Percentiles rank a stretch among this genome's conserved stretches.
Evolutionary conservation across 129 eudicot species (phyloP).

Genomic region (Sambucus nigra): DNA sequence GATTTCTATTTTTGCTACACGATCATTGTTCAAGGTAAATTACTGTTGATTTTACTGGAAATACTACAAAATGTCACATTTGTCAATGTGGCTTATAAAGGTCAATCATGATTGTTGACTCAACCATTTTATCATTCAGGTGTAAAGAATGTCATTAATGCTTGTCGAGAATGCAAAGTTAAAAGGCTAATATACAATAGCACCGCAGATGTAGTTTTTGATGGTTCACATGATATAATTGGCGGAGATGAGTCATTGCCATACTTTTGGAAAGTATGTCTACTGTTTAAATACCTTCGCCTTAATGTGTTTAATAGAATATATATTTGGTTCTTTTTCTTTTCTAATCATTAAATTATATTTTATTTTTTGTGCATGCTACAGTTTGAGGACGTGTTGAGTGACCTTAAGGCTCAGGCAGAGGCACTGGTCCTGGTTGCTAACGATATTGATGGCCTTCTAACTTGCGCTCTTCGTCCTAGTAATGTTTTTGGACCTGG

Average conservation of each 20-base stretch:
- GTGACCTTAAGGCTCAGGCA: constrained; percentile 82
- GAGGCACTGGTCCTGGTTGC: constrained; percentile 67
- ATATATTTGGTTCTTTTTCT: background rate
- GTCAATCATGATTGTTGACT: background rate
- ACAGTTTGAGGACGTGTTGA: constrained; percentile 52
- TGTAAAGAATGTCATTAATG: constrained; percentile 66
- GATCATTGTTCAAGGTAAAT: constrained; percentile 71
- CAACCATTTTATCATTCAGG: constrained; percentile 28
- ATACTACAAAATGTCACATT: constrained; percentile 6
- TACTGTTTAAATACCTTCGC: background rate
- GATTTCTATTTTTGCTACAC: constrained; percentile 57
- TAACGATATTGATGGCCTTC: constrained; percentile 64
- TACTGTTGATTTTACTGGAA: constrained; percentile 1
- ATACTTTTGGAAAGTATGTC: constrained; percentile 60
- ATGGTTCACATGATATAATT: constrained; percentile 41
- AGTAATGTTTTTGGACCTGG: constrained; percentile 82
- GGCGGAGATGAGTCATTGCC: constrained; percentile 57
- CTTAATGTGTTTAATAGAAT: background rate
- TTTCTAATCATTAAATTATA: background rate
- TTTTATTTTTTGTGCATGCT: constrained; percentile 13
- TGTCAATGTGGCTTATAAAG: background rate
- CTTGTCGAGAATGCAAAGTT: constrained; percentile 68
- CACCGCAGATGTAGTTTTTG: constrained; percentile 61
- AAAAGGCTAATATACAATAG: constrained; percentile 66
- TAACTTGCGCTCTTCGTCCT: constrained; percentile 77